Base-by-base conservation (phyloP, 257 asterid genomes). In the Capsicum rhomboideum region DNA sequence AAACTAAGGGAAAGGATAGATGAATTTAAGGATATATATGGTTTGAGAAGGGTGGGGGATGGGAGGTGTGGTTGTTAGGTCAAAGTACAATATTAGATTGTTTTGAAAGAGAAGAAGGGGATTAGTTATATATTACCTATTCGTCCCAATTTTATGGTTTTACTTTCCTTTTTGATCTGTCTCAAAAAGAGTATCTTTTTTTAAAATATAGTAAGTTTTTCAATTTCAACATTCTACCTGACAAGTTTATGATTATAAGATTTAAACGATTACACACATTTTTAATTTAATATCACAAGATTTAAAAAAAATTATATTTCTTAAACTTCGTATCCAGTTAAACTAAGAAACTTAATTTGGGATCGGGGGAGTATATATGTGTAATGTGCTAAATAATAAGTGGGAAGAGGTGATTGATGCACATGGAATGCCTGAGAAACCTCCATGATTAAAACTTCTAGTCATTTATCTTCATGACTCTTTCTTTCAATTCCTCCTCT, bases 381-480 rank as follows among this genome's bases (percentile, higher is more conserved):
- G n/a, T n/a, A n/a, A n/a, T n/a, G n/a, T n/a, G n/a, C n/a, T n/a
- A 80, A 88, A 91, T 84, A 90, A 89, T 87, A 87, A 83, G 97
- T 89, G 91, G 94, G 93, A 56, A 18, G 86, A 85, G 86, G 79
- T 82, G 85, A 91, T 77, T 85, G 94, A 88, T 49, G 97, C 98
- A 94, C 98, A 93, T 94, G 98, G 92, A 93, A 90, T 92, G 97
- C 91, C 97, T 93, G 97, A 89, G 80, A 87, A 85, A 90, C 26
- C 90, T 87, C 93, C 93, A 93, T 94, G 90, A 94, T 94, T 93
- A 92, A 31, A 89, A 90, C 88, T 85, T 89, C 90, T 85, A 82
- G 85, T 91, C 97, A 88, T 89, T n/a, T 90, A 87, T 90, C 92
- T 82, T 75, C 84, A 64, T 34, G 40, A 34, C 77, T 84, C 82